Evolutionary conservation across 352 stramenopile genomes (phyloP).

Genomic region (Phytophthora pisi): DNA sequence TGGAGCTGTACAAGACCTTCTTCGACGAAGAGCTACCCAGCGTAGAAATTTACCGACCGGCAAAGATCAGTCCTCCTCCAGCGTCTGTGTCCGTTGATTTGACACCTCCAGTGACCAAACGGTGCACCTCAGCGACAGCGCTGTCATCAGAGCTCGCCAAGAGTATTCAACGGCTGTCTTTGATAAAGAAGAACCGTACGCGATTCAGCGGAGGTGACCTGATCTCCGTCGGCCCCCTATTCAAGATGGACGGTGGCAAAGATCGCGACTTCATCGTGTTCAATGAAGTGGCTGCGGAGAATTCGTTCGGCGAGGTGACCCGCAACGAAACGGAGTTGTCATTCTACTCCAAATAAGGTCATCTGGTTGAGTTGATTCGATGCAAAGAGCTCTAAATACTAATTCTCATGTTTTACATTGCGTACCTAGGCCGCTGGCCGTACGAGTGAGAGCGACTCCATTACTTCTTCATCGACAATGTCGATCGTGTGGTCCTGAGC

Average conservation of each 20-base stretch:
- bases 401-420: constrained; percentile 19
- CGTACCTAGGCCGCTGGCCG: constrained; percentile 21
- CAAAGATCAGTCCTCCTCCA: constrained; percentile 4
- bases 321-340: constrained; percentile 79
- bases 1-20: constrained; percentile 85
- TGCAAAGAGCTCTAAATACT: constrained; percentile 13
- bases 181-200: constrained; percentile 39
- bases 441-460: constrained; percentile 18
- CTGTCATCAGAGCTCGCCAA: constrained; percentile 37
- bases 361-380: not conserved
- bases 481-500: constrained; percentile 30
- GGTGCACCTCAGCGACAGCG: constrained; percentile 30
- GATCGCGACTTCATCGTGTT: constrained; percentile 86
- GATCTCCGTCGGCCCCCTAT: constrained; percentile 70
- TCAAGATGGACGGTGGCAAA: constrained; percentile 83
- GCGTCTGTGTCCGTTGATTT: constrained; percentile 21
- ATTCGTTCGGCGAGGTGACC: constrained; percentile 77
- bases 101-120: constrained; percentile 23
- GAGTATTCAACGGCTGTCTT: constrained; percentile 37
- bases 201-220: constrained; percentile 47
- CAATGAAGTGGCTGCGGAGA: constrained; percentile 74
- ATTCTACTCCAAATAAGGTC: constrained; percentile 71
- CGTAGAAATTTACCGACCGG: constrained; percentile 52
- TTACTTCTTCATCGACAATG: constrained; percentile 29
- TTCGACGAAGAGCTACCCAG: constrained; percentile 74